These are phyloP conservation scores for Excoecaria cochinchinensis DNA, from an alignment of 345 rosid genomes.

Conservation along the genomic window DNA sequence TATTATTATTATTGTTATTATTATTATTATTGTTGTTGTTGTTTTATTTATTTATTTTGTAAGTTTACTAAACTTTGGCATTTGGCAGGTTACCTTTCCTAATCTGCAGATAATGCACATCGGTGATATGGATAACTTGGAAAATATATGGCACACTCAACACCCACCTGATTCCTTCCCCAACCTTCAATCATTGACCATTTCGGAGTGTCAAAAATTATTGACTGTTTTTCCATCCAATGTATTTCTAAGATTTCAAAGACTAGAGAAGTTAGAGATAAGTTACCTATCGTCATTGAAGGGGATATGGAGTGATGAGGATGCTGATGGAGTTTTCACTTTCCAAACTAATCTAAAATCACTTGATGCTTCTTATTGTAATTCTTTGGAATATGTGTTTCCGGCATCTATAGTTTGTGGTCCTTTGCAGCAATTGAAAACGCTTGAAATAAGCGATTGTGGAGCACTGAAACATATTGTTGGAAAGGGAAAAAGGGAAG, in stretches of 20 bases:
- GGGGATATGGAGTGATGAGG: neutral
- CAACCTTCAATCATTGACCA: neutral
- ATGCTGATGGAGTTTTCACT: neutral
- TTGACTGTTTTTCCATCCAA: neutral
- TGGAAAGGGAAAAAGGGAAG: neutral
- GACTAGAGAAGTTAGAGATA: neutral
- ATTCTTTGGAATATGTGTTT: constrained; percentile 12
- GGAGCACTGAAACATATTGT: constrained; percentile 24
- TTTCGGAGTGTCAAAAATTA: neutral
- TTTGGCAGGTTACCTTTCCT: neutral
- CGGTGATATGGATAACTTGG: neutral
- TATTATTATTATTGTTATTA: no score
- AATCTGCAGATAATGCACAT: neutral
- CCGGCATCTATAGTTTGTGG: neutral
- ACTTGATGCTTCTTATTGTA: neutral
- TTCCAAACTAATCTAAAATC: neutral
- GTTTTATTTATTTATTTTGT: no score
- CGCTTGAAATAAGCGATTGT: neutral
- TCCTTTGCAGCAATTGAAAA: no score
- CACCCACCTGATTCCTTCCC: neutral
- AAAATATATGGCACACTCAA: neutral
- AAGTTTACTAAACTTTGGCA: neutral
- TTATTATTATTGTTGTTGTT: neutral
- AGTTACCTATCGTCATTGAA: neutral
- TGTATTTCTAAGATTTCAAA: neutral